Base-by-base conservation (phyloP, 2,329 filamentous ascomycete genomes). In the Fusarium anthophilum region DNA sequence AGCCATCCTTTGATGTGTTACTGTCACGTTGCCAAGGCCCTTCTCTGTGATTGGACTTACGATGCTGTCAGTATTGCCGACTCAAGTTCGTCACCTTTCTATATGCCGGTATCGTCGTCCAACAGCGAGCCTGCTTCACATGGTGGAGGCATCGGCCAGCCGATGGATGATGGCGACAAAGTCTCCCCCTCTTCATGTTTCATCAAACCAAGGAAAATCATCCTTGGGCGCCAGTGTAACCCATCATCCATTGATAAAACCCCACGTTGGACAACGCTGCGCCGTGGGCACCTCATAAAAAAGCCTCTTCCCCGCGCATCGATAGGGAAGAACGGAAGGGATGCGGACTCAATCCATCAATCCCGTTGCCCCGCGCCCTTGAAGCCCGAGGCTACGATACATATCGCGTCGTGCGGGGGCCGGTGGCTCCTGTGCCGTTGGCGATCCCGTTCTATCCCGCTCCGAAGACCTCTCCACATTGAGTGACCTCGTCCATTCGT, bases 401-500 rank as follows among this genome's bases (percentile, higher is more conserved):
- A 18, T 68, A 76, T 74, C 45, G 65, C 67, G 71, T 77, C 59
- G 70, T 78, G 77, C 69, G 77, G 77, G 76, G 76, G 61, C 54
- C 61, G 69, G 60, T 73, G 73, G 63, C 68, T 74, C 58, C 67
- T 66, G 50, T 76, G 55, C 75, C 44, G 68, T 69, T 48, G 61
- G 50, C 63, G 67, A 76, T 79, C 76, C 77, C 77, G 77, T 73
- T 76, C 77, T 78, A 65, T 79, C 73, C 77, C 77, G 77, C 69
- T 69, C 73, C 73, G 65, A 62, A 63, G 60, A 63, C 59, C 56
- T 75, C 56, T 75, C 56, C 67, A 69, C 66, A 70, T 56, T 50
- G 66, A 72, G 62, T 70, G 65, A 68, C 65, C 65, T 76, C 69
- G 59, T 57, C 64, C 69, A 78, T 69, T 70, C 72, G 64, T 66